These are phyloP conservation scores for Aureobasidium pullulans DNA, from an alignment of 2,329 filamentous ascomycete genomes.

Conservation along the genomic window DNA sequence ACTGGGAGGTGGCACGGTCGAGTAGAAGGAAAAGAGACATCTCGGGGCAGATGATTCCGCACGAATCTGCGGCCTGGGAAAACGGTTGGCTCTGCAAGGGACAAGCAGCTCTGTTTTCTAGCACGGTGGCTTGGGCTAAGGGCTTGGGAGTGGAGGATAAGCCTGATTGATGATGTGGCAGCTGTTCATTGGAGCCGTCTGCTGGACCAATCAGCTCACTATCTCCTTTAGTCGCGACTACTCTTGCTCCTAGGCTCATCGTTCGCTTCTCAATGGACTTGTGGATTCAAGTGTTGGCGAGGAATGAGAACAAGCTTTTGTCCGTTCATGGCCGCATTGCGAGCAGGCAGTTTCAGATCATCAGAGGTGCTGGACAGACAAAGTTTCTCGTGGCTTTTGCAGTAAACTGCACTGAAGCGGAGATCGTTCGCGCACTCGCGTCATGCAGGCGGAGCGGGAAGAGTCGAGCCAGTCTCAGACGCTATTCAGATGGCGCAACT, in stretches of 20 bases:
- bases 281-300: neutral
- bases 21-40: slow-evolving; percentile 4
- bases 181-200: slow-evolving; percentile 10
- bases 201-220: neutral
- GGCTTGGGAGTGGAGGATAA: slow-evolving; percentile 11
- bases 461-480: slow-evolving; percentile 11
- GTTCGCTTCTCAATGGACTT: neutral
- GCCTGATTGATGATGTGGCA: slow-evolving; percentile 12
- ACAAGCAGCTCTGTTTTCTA: slow-evolving; percentile 11
- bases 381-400: slow-evolving; percentile 13
- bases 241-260: slow-evolving; percentile 1
- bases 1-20: slow-evolving; percentile 10
- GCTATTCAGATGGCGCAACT: slow-evolving; percentile 14
- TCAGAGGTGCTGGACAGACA: neutral
- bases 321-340: neutral
- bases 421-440: slow-evolving; percentile 15
- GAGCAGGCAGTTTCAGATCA: slow-evolving; percentile 12
- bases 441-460: slow-evolving; percentile 12
- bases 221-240: neutral
- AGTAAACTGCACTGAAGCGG: slow-evolving; percentile 10
- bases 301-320: slow-evolving; percentile 6
- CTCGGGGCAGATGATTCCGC: slow-evolving; percentile 4
- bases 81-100: slow-evolving; percentile 15
- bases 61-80: slow-evolving; percentile 8
- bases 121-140: slow-evolving; percentile 10